These are phyloP conservation scores for Obba rivulosa DNA, from an alignment of 768 basidiomycete species.

Conservation along the genomic window DNA sequence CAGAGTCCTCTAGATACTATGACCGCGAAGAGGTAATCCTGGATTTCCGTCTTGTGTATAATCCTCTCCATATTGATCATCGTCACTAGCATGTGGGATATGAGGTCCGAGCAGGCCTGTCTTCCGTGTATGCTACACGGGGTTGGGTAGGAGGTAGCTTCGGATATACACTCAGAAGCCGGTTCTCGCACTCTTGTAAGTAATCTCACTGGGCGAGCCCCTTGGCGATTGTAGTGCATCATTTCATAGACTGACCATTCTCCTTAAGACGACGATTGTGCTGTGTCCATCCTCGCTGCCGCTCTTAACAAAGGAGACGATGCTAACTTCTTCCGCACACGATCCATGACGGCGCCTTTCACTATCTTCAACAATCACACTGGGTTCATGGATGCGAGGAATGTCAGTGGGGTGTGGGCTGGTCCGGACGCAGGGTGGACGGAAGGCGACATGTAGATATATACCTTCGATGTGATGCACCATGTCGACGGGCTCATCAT, in stretches of 20 bases:
- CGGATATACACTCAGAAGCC: conserved; percentile 74
- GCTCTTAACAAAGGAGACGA: conserved; percentile 46
- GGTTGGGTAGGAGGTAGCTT: conserved; percentile 82
- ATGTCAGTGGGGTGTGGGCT: conserved; percentile 65
- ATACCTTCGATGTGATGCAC: conserved; percentile 78
- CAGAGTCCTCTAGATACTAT: conserved; percentile 50
- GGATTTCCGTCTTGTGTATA: conserved; percentile 6
- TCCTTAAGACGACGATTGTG: conserved; percentile 68
- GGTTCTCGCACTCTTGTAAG: conserved; percentile 79
- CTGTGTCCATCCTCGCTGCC: conserved; percentile 57
- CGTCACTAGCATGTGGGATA: conserved; percentile 46
- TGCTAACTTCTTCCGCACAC: conserved; percentile 46
- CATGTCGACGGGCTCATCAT: conserved; percentile 58
- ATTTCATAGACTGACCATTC: neutral
- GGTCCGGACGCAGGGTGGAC: conserved; percentile 72
- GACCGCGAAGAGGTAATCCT: conserved; percentile 68
- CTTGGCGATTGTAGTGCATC: too few relatives aligned
- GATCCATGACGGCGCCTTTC: conserved; percentile 53
- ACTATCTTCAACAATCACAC: conserved; percentile 63
- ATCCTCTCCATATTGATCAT: too few relatives aligned
- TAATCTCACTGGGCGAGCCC: too few relatives aligned
- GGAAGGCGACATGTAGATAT: conserved; percentile 76
- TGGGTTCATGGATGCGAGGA: conserved; percentile 80
- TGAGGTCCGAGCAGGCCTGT: conserved; percentile 76
- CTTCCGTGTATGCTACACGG: conserved; percentile 56